Evolutionary conservation across 495 filamentous ascomycete species (phyloP).

Genomic region (Daldinia decipiens): DNA sequence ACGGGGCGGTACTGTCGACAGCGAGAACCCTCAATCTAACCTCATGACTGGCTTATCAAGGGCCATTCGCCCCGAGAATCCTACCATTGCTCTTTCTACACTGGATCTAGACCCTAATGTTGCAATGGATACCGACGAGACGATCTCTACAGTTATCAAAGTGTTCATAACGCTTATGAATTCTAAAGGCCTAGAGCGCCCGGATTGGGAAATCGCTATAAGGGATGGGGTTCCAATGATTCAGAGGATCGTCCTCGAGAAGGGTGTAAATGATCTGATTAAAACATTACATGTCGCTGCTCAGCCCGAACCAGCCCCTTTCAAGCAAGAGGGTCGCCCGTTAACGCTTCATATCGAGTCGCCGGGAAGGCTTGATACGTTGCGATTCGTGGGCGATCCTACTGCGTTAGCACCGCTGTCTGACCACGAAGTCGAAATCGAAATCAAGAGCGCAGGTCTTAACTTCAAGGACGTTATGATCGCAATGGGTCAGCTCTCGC

Average conservation of each 20-base stretch:
- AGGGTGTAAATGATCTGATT: background rate
- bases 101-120: background rate
- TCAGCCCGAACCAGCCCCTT: background rate
- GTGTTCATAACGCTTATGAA: background rate
- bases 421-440: conserved; percentile 53
- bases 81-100: background rate
- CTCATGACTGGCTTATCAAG: background rate
- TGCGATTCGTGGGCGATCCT: conserved; percentile 47
- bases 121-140: background rate
- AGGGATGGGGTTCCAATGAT: background rate
- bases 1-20: background rate
- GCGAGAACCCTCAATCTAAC: background rate
- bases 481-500: conserved; percentile 59
- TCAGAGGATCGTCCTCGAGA: background rate
- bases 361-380: conserved; percentile 47
- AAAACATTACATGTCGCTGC: background rate
- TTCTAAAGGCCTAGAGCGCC: background rate
- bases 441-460: conserved; percentile 55
- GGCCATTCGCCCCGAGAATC: background rate
- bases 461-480: conserved; percentile 62
- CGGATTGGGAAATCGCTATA: background rate
- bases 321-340: conserved; percentile 32
- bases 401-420: conserved; percentile 33
- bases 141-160: background rate
- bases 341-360: conserved; percentile 48